A percentile compares a stretch with the other conserved stretches of the same genome.
Evolutionary conservation across 2,329 filamentous ascomycete genomes (phyloP).

Genomic region (Alternaria sp.): DNA sequence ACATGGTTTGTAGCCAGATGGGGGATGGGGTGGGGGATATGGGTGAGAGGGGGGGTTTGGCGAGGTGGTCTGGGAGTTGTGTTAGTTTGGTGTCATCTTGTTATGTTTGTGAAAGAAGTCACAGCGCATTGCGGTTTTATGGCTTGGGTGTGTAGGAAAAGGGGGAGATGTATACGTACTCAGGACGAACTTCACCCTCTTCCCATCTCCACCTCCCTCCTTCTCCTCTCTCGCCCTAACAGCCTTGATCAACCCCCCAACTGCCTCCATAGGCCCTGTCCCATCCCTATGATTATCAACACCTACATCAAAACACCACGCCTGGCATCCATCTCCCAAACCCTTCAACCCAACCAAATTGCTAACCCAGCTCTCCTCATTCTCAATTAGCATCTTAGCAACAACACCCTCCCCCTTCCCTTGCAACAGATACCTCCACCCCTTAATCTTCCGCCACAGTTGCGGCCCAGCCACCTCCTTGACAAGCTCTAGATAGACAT

Average conservation of each 20-base stretch:
- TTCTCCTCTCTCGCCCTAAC: constrained; percentile 52
- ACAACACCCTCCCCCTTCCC: constrained; percentile 48
- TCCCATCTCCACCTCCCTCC: constrained; percentile 64
- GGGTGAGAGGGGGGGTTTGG: constrained; percentile 78
- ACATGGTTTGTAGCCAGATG: constrained; percentile 73
- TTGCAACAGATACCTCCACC: constrained; percentile 84
- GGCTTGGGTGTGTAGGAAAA: not conserved
- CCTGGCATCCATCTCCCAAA: constrained; percentile 65
- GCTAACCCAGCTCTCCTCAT: not conserved
- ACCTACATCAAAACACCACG: constrained; percentile 78
- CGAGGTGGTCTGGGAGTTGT: constrained; percentile 73
- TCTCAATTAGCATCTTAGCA: constrained; percentile 59
- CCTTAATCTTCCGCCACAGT: constrained; percentile 76
- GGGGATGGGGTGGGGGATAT: constrained; percentile 58
- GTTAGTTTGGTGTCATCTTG: not conserved
- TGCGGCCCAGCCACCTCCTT: constrained; percentile 65
- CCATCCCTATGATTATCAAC: constrained; percentile 82
- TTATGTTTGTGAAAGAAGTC: not conserved
- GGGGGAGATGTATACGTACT: constrained; percentile 59
- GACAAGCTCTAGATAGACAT: constrained; percentile 68
- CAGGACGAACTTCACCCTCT: constrained; percentile 66
- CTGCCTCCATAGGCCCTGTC: constrained; percentile 60
- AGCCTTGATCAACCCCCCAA: constrained; percentile 44
- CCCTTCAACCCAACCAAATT: not conserved
- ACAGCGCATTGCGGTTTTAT: not conserved